phyloP scores from a whole-genome alignment of 2,329 filamentous ascomycete species.

The Kalaharituber pfeilii region DNA sequence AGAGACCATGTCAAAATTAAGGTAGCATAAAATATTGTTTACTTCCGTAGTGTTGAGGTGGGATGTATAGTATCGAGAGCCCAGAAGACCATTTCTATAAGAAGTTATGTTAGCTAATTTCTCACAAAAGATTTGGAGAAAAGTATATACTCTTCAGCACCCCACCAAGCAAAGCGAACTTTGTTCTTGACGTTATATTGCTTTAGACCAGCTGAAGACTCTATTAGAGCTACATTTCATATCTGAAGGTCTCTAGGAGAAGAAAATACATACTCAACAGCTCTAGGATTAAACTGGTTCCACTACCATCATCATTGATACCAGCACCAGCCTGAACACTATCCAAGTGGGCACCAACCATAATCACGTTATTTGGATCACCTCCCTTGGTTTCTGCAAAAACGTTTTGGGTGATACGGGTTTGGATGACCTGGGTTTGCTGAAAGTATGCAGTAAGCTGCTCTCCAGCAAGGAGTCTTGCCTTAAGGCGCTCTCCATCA shows the following conservation, averaged over 20 bases:
- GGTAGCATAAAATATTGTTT: slow-evolving; percentile 24
- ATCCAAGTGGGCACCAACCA: slow-evolving; percentile 25
- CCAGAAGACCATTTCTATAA: slow-evolving; percentile 22
- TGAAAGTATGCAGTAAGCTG: slow-evolving; percentile 29
- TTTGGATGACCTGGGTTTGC: slow-evolving; percentile 28
- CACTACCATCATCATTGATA: slow-evolving; percentile 26
- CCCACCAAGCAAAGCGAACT: slow-evolving; percentile 26
- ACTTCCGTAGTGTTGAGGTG: slow-evolving; percentile 22
- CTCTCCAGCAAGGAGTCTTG: slow-evolving; percentile 29
- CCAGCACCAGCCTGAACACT: slow-evolving; percentile 25
- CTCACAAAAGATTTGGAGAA: neutral
- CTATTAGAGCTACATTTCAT: neutral
- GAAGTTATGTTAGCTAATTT: neutral
- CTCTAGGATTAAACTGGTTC: slow-evolving; percentile 24
- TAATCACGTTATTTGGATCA: slow-evolving; percentile 21
- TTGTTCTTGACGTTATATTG: slow-evolving; percentile 24
- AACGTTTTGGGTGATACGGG: slow-evolving; percentile 21
- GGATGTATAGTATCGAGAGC: slow-evolving; percentile 25
- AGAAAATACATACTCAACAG: slow-evolving; percentile 16
- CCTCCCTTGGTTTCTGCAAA: slow-evolving; percentile 17
- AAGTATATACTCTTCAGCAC: slow-evolving; percentile 20
- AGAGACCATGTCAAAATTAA: slow-evolving; percentile 28
- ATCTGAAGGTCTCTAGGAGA: neutral
- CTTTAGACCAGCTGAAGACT: slow-evolving; percentile 7
- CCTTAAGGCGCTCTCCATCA: slow-evolving; percentile 30